Evolutionary conservation across 2,329 filamentous ascomycete species (phyloP), one percentile per base, ranked within the genome.

Genomic region (Fusarium continuum): DNA sequence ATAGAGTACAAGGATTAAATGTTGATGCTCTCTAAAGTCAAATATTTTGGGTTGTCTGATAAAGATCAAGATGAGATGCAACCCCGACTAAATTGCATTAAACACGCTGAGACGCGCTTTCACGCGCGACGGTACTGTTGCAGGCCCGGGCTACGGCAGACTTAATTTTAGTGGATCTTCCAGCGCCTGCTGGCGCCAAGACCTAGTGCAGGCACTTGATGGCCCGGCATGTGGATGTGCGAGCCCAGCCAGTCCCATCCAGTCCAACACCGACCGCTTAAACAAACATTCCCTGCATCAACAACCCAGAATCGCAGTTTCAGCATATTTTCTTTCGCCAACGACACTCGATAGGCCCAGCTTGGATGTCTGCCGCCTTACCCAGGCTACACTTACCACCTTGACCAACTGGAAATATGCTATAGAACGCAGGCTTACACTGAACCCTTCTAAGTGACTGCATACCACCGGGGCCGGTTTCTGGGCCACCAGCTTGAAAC

Each of bases 281-380:
- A 43, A 39, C 61, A 48, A 56, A 45, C 58, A 55, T 49, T 64
- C 59, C 55, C 47, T 61, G 50, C 64, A 65, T 61, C 60, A 64
- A 64, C 64, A 57, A 49, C 45, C 43, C 23, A 49, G 43, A 55
- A 48, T 48, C 44, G 22, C 25, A 34, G 47, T 40, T 62, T 51
- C 44, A 61, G 29, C 49, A 60, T 64, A 25, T 55, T 61, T 46
- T 26, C 28, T 47, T 40, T 44, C 46, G 23, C 38, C 58, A 32
- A 22, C 39, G 25, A 36, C 32, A 29, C 38, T 23, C 26, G 25
- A 38, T 17, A 26, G n/a, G 31, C 20, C 46, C 32, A 63, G 46
- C 61, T 38, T 64, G 58, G 57, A 71, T 71, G 69, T 67, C 59
- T 60, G 46, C 51, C 44, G 55, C 36, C 45, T 50, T 51, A 39